phyloP scores from a whole-genome alignment of 1,284 basidiomycete species.

The Tilletia walkeri region DNA sequence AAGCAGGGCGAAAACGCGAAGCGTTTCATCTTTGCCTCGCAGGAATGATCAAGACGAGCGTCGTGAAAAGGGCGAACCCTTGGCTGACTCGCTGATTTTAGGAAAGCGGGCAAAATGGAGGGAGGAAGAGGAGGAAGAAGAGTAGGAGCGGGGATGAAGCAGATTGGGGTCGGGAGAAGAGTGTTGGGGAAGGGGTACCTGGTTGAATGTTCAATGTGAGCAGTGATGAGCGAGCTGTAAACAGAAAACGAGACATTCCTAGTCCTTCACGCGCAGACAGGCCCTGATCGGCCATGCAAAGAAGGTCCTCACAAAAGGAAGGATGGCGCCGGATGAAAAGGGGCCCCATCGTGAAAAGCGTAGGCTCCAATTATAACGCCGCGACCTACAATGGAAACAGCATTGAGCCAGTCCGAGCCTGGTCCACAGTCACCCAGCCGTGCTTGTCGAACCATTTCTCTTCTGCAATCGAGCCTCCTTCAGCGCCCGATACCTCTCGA shows the following conservation, averaged over 20 bases:
- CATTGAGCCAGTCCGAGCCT: too few species aligned
- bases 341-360: too few species aligned
- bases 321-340: too few species aligned
- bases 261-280: too few species aligned
- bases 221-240: neutral
- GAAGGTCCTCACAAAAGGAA: too few species aligned
- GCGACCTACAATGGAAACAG: too few species aligned
- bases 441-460: neutral
- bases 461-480: conserved; percentile 12
- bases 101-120: conserved; percentile 1
- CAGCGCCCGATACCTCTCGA: conserved; percentile 11
- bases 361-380: too few species aligned
- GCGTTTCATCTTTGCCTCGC: conserved; percentile 13
- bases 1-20: conserved; percentile 12
- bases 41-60: conserved; percentile 12
- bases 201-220: neutral
- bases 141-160: neutral
- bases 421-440: neutral
- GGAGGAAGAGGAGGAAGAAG: neutral
- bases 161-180: neutral
- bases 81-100: conserved; percentile 10
- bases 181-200: neutral
- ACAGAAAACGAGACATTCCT: neutral
- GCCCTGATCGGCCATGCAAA: too few species aligned
- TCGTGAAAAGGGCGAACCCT: neutral